Evolutionary conservation across 164 flowering plant genomes (phyloP).

Genomic region (Chimonanthus praecox): DNA sequence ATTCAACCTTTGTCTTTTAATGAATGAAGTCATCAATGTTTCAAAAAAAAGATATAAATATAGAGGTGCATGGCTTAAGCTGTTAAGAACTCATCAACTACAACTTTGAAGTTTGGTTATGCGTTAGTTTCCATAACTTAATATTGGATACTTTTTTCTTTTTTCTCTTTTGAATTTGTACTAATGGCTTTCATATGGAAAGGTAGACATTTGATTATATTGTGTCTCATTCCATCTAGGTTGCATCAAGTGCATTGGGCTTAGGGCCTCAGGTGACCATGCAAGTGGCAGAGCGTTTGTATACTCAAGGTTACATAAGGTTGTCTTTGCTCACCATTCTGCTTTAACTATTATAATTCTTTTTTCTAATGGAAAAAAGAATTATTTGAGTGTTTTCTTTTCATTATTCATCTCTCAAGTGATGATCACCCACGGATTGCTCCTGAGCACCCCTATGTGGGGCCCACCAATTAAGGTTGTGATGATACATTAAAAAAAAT

Average conservation of each 20-base stretch:
- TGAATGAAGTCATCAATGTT: too few relatives aligned
- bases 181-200: background rate
- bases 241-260: constrained; percentile 92
- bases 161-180: background rate
- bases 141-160: too few relatives aligned
- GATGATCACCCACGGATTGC: too few relatives aligned
- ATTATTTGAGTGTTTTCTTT: too few relatives aligned
- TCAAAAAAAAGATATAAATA: background rate
- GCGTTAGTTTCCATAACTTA: background rate
- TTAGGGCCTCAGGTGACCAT: constrained; percentile 89
- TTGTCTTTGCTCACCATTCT: background rate
- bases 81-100: background rate
- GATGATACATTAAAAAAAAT: too few relatives aligned
- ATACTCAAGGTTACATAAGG: constrained; percentile 97
- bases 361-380: too few relatives aligned
- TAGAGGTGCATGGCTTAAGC: background rate
- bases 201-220: background rate
- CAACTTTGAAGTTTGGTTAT: background rate
- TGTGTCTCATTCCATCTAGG: constrained; percentile 30
- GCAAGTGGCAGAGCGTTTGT: constrained; percentile 94
- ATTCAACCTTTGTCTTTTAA: too few relatives aligned
- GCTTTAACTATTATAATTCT: background rate
- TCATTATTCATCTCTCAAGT: too few relatives aligned
- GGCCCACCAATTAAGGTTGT: too few relatives aligned
- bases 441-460: too few relatives aligned